These are phyloP conservation scores for Boletus barrowsii DNA, from an alignment of 768 basidiomycete genomes.

Conservation along the genomic window DNA sequence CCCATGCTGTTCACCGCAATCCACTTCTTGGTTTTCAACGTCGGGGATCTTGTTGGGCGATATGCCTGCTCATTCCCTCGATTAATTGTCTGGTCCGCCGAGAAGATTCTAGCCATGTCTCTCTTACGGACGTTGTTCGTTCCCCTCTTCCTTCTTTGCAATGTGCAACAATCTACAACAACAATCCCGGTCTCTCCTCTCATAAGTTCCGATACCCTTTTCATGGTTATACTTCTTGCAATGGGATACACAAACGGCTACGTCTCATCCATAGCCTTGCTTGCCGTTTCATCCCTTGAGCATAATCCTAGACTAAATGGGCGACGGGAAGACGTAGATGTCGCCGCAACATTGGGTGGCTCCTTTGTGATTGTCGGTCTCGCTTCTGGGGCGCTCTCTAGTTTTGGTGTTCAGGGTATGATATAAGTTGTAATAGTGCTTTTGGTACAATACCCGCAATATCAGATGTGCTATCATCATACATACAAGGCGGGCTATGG, in stretches of 20 bases:
- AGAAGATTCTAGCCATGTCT: constrained; percentile 59
- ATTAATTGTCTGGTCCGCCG: constrained; percentile 67
- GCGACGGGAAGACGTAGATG: constrained; percentile 73
- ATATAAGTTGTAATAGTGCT: constrained; percentile 41
- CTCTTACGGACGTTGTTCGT: constrained; percentile 76
- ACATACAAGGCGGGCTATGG: background rate
- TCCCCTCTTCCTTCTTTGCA: constrained; percentile 86
- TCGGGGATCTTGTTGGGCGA: constrained; percentile 70
- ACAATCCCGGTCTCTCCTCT: constrained; percentile 31
- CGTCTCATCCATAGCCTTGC: constrained; percentile 73
- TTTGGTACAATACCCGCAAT: background rate
- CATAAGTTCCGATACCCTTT: constrained; percentile 75
- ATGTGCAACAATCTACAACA: constrained; percentile 54
- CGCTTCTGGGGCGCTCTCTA: constrained; percentile 69
- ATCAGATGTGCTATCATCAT: background rate
- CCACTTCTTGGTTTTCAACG: constrained; percentile 75
- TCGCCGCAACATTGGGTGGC: constrained; percentile 76
- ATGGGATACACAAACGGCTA: constrained; percentile 86
- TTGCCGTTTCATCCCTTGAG: constrained; percentile 75
- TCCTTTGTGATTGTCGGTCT: constrained; percentile 80
- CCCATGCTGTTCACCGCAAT: constrained; percentile 79
- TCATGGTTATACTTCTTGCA: constrained; percentile 65
- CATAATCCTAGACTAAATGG: constrained; percentile 74
- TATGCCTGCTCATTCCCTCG: constrained; percentile 63
- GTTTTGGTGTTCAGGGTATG: constrained; percentile 72